These are phyloP conservation scores for Claviceps humidiphila DNA, from an alignment of 2,329 filamentous ascomycete genomes.

Conservation along the genomic window DNA sequence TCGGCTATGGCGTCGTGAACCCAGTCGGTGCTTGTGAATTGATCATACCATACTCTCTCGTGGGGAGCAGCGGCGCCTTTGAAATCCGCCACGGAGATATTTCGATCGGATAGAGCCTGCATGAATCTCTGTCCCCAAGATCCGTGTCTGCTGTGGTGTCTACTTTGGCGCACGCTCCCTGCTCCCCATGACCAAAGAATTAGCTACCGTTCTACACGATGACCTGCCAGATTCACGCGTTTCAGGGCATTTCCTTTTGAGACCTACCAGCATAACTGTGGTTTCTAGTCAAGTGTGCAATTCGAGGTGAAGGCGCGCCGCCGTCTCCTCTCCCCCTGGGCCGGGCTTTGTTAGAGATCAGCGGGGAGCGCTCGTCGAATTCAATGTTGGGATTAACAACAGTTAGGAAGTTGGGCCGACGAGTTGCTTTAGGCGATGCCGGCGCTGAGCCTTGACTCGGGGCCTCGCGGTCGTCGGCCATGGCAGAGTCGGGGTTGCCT, in stretches of 20 bases:
- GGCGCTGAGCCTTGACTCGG: conserved; percentile 18
- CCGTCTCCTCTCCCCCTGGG: conserved; percentile 29
- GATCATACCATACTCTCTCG: conserved; percentile 95
- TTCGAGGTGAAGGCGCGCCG: conserved; percentile 14
- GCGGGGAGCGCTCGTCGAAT: conserved; percentile 30
- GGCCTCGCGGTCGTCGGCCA: conserved; percentile 19
- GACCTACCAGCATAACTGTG: conserved; percentile 31
- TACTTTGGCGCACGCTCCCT: conserved; percentile 26
- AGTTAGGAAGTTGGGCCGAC: conserved; percentile 15
- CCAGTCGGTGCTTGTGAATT: conserved; percentile 96
- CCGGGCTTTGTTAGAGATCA: conserved; percentile 25
- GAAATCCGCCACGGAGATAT: conserved; percentile 47
- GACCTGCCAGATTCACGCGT: not conserved
- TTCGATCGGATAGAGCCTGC: conserved; percentile 45
- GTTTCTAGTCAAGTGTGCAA: conserved; percentile 21
- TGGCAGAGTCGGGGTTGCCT: conserved; percentile 7
- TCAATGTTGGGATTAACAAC: conserved; percentile 17
- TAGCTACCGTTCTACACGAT: not conserved
- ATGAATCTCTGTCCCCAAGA: conserved; percentile 50
- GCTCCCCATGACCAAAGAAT: not conserved
- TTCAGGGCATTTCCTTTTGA: not conserved
- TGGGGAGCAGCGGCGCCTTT: conserved; percentile 57
- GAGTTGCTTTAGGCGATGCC: conserved; percentile 19
- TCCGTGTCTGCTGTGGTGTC: conserved; percentile 42
- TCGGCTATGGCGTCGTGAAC: conserved; percentile 95